A percentile compares a stretch with the other conserved stretches of the same genome.
These are phyloP conservation scores for Striga asiatica DNA, from an alignment of 257 asterid genomes.

Conservation along the genomic window DNA sequence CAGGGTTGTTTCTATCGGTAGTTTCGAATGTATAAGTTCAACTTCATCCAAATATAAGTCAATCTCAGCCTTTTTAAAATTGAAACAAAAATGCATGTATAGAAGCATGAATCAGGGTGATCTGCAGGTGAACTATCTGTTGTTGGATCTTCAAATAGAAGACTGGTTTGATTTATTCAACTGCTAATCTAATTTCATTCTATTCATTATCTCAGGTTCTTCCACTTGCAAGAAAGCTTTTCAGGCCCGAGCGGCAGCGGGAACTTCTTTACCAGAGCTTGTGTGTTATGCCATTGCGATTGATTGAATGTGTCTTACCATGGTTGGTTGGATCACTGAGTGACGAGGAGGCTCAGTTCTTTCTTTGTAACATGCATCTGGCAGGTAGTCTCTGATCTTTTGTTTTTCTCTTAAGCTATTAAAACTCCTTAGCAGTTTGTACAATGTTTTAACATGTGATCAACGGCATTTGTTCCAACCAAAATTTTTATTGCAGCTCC, in stretches of 20 bases:
- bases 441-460: conserved; percentile 9
- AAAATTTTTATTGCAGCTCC: conserved; percentile 58
- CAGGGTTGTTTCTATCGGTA: conserved; percentile 11
- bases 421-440: neutral
- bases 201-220: too few species aligned
- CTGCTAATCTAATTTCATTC: conserved; percentile 14
- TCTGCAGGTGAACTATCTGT: too few species aligned
- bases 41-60: neutral
- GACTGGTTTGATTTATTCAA: too few species aligned
- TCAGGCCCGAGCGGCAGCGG: conserved; percentile 71
- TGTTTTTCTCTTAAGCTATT: too few species aligned
- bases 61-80: neutral
- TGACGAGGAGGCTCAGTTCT: conserved; percentile 75
- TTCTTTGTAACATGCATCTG: conserved; percentile 75
- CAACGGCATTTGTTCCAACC: conserved; percentile 15
- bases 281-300: conserved; percentile 94
- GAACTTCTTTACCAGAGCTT: conserved; percentile 78
- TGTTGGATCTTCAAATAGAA: too few species aligned
- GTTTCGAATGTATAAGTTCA: neutral
- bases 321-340: conserved; percentile 85
- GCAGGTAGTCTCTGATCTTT: conserved; percentile 52
- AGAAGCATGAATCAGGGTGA: neutral
- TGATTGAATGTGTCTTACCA: conserved; percentile 87
- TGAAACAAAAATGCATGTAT: conserved; percentile 6
- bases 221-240: conserved; percentile 79